phyloP scores from a whole-genome alignment of 2,329 filamentous ascomycete species.

The Cylindrodendrum hubeiense region DNA sequence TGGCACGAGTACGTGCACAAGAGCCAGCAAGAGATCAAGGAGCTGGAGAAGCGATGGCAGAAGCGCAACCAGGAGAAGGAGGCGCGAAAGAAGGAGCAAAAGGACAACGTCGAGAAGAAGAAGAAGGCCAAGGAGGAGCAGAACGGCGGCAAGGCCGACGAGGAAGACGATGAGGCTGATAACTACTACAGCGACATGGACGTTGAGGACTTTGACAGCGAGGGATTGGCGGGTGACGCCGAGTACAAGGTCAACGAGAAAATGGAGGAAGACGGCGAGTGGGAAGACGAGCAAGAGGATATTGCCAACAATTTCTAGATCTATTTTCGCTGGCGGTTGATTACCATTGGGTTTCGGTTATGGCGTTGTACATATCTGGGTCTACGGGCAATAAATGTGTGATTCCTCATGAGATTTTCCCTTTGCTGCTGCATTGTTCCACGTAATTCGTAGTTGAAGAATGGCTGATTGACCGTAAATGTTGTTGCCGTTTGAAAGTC shows the following conservation, averaged over 20 bases:
- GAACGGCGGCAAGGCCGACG: constrained; percentile 52
- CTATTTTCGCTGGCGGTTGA: constrained; percentile 13
- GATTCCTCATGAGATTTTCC: constrained; percentile 27
- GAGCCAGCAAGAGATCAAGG: constrained; percentile 79
- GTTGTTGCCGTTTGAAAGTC: too few species aligned
- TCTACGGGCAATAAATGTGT: constrained; percentile 41
- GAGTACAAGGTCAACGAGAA: constrained; percentile 62
- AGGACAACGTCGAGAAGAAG: constrained; percentile 91
- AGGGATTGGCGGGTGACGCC: constrained; percentile 62
- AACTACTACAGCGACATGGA: constrained; percentile 60
- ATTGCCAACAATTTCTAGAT: constrained; percentile 44
- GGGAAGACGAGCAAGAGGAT: constrained; percentile 64
- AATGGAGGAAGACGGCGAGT: constrained; percentile 64
- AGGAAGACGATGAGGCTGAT: constrained; percentile 53
- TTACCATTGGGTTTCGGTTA: constrained; percentile 32
- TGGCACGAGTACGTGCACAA: constrained; percentile 98
- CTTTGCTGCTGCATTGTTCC: not conserved
- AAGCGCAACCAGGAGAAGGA: constrained; percentile 84
- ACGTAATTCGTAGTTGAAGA: not conserved
- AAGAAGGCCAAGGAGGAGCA: constrained; percentile 61
- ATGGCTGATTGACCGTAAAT: not conserved
- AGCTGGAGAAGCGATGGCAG: constrained; percentile 87
- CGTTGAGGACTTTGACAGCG: constrained; percentile 64
- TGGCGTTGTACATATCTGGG: constrained; percentile 43
- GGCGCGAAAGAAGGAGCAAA: constrained; percentile 83